phyloP scores from a whole-genome alignment of 352 stramenopile species.

The Pythium coloratum region DNA sequence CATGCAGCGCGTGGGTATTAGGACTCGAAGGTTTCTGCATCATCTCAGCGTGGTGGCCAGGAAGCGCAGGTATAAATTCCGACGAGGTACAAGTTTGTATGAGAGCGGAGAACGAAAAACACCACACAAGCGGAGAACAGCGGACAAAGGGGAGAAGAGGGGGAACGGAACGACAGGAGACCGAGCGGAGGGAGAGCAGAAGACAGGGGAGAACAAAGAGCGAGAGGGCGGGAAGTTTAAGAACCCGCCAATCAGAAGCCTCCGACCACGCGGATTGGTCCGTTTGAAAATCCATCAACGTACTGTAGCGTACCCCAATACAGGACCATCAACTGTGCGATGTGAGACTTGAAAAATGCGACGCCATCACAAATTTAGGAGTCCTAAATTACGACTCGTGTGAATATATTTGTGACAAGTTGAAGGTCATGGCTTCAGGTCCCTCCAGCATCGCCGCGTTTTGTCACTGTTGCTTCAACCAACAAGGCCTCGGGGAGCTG shows the following conservation, averaged over 20 bases:
- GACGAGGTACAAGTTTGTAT: conserved; percentile 57
- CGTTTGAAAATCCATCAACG: conserved; percentile 15
- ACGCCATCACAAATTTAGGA: background rate
- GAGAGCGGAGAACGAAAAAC: conserved; percentile 5
- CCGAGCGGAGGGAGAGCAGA: too few species aligned
- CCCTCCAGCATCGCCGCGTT: conserved; percentile 22
- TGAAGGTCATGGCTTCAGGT: background rate
- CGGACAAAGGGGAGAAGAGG: conserved; percentile 1
- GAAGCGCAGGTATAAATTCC: conserved; percentile 54
- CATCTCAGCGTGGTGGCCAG: conserved; percentile 17
- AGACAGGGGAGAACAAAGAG: background rate
- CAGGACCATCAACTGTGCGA: background rate
- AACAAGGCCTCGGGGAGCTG: conserved; percentile 33
- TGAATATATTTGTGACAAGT: background rate
- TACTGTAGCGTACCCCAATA: conserved; percentile 17
- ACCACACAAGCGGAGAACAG: background rate
- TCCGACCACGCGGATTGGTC: conserved; percentile 13
- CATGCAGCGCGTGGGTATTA: conserved; percentile 52
- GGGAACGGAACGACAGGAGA: background rate
- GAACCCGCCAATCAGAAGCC: conserved; percentile 24
- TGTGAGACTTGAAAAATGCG: background rate
- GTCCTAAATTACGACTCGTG: background rate
- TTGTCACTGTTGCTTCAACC: conserved; percentile 25
- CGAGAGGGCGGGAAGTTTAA: conserved; percentile 18
- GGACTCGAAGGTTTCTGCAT: conserved; percentile 83